Percentiles rank a stretch among this genome's conserved stretches.
These are phyloP conservation scores for Phytopythium aichiense DNA, from an alignment of 352 stramenopile genomes.

Conservation along the genomic window DNA sequence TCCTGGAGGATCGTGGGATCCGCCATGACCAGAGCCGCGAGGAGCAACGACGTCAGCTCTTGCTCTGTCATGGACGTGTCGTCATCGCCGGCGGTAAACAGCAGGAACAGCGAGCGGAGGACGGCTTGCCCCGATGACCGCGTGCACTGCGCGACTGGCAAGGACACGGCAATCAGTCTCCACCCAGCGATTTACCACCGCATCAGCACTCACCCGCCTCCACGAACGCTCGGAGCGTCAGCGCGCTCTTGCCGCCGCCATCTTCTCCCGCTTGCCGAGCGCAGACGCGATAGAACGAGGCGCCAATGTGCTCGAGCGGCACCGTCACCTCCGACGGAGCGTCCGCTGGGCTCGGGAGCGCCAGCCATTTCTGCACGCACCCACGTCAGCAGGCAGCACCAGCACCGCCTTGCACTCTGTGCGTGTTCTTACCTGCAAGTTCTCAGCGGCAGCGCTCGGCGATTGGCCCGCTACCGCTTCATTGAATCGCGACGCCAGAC, in stretches of 20 bases:
- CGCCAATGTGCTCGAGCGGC: slow-evolving; percentile 24
- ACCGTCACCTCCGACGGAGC: slow-evolving; percentile 23
- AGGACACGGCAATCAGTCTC: background rate
- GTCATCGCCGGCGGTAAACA: slow-evolving; percentile 34
- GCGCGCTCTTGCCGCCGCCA: background rate
- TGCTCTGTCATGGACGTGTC: slow-evolving; percentile 32
- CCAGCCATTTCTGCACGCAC: slow-evolving; percentile 35
- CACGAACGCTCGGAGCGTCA: slow-evolving; percentile 52
- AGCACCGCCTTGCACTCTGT: background rate
- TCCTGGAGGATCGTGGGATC: slow-evolving; percentile 19
- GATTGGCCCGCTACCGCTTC: slow-evolving; percentile 22
- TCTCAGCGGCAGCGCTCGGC: slow-evolving; percentile 17
- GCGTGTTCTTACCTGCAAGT: slow-evolving; percentile 36
- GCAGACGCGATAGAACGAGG: slow-evolving; percentile 46
- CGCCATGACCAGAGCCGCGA: slow-evolving; percentile 54
- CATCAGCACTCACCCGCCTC: slow-evolving; percentile 42
- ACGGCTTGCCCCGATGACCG: slow-evolving; percentile 63
- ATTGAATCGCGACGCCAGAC: slow-evolving; percentile 45
- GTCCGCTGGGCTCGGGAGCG: slow-evolving; percentile 25
- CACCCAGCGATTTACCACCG: too few relatives aligned
- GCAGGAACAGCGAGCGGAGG: slow-evolving; percentile 39
- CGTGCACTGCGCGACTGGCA: slow-evolving; percentile 57
- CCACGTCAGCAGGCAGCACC: background rate
- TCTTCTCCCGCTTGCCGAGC: slow-evolving; percentile 18
- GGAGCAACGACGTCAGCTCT: slow-evolving; percentile 39